Conservation (phyloP, 495 filamentous ascomycete species). For the Pseudoneurospora amorphoporcata region DNA sequence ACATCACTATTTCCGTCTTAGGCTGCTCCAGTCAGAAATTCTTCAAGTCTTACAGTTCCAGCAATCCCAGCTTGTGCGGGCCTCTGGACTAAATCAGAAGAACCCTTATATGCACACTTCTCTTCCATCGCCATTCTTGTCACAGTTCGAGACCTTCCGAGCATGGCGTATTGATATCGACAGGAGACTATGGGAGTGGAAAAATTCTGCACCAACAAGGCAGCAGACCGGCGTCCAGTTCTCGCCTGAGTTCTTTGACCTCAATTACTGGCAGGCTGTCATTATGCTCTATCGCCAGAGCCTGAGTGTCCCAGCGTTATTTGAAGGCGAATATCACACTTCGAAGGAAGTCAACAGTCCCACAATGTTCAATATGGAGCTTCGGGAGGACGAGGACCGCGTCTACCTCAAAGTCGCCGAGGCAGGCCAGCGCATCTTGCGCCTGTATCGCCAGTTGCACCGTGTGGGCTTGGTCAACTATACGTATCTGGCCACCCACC, state of each 20-base stretch:
- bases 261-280: constrained; percentile 98
- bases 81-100: constrained; percentile 42
- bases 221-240: constrained; percentile 78
- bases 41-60: constrained; percentile 87
- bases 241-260: constrained; percentile 72
- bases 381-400: constrained; percentile 76
- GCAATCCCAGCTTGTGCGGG: constrained; percentile 57
- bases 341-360: constrained; percentile 46
- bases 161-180: constrained; percentile 87
- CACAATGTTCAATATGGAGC: constrained; percentile 36
- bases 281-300: constrained; percentile 94
- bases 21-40: constrained; percentile 92
- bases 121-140: constrained; percentile 75
- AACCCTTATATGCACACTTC: constrained; percentile 69
- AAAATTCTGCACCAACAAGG: constrained; percentile 65
- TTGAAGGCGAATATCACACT: constrained; percentile 68
- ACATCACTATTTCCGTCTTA: constrained; percentile 82
- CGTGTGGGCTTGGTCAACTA: constrained; percentile 85
- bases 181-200: constrained; percentile 75
- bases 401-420: constrained; percentile 91
- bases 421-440: constrained; percentile 84
- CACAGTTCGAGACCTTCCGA: constrained; percentile 73
- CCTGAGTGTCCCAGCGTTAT: constrained; percentile 71
- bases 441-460: constrained; percentile 84
- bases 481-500: constrained; percentile 92